Percentiles rank a stretch among this genome's conserved stretches.
phyloP scores from a whole-genome alignment of 306 rosid species.

The Quillaja saponaria region DNA sequence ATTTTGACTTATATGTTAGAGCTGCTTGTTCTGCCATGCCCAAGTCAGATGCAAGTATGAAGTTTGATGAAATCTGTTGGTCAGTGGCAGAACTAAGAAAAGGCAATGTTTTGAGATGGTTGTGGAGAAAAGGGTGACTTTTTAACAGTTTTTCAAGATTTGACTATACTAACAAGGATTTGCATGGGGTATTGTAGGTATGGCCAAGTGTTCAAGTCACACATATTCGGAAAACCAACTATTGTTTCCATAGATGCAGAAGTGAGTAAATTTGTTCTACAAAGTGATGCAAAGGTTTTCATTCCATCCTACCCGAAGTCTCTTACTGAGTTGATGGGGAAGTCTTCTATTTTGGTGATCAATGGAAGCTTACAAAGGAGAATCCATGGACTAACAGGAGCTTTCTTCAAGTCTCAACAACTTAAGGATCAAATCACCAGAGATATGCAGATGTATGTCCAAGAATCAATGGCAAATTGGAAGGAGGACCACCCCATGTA shows the following conservation, averaged over 20 bases:
- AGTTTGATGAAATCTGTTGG: not conserved
- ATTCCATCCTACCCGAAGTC: constrained; percentile 95
- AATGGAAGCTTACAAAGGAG: constrained; percentile 92
- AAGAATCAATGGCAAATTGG: constrained; percentile 79
- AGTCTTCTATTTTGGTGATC: constrained; percentile 88
- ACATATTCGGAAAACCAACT: constrained; percentile 89
- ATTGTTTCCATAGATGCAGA: constrained; percentile 91
- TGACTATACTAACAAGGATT: not conserved
- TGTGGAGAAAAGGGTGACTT: too few relatives aligned
- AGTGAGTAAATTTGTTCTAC: constrained; percentile 77
- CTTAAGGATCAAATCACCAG: constrained; percentile 80
- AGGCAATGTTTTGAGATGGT: not conserved
- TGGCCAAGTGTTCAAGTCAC: constrained; percentile 95
- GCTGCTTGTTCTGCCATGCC: not conserved
- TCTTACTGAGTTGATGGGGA: constrained; percentile 81
- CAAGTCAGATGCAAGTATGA: too few relatives aligned
- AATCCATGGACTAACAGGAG: constrained; percentile 90
- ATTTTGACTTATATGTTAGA: too few relatives aligned
- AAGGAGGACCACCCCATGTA: constrained; percentile 56
- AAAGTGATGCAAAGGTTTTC: constrained; percentile 86
- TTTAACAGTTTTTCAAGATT: not conserved
- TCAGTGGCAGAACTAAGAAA: not conserved
- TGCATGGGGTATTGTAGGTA: constrained; percentile 48
- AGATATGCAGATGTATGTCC: constrained; percentile 73
- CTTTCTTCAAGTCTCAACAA: constrained; percentile 86